Conservation (phyloP, 805 yeast genomes). For the Kodamaea sagamina region DNA sequence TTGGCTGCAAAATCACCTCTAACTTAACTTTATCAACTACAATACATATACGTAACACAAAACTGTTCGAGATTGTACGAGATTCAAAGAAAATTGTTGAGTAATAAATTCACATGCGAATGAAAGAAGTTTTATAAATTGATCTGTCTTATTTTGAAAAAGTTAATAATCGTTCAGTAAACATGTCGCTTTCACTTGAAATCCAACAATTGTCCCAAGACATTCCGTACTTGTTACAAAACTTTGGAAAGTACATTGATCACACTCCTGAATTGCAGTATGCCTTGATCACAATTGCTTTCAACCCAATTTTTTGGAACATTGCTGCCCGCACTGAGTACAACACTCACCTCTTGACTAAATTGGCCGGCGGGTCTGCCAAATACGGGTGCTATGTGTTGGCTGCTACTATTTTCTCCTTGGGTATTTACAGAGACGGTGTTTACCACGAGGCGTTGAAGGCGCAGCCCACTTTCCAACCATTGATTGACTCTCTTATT, state of each 20-base stretch:
- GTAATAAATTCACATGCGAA: too few relatives aligned
- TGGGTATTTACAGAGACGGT: slow-evolving; percentile 82
- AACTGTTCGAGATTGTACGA: too few relatives aligned
- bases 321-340: slow-evolving; percentile 86
- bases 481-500: slow-evolving; percentile 43
- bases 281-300: slow-evolving; percentile 69
- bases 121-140: not conserved
- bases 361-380: slow-evolving; percentile 63
- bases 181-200: slow-evolving; percentile 13
- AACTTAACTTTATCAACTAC: too few relatives aligned
- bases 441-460: slow-evolving; percentile 69
- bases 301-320: slow-evolving; percentile 97
- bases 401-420: slow-evolving; percentile 78
- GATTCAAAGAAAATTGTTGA: too few relatives aligned
- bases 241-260: slow-evolving; percentile 24
- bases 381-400: slow-evolving; percentile 76
- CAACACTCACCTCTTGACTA: slow-evolving; percentile 73
- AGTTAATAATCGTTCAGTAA: not conserved
- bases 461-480: slow-evolving; percentile 66
- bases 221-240: slow-evolving; percentile 20
- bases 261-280: slow-evolving; percentile 24
- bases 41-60: too few relatives aligned
- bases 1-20: too few relatives aligned
- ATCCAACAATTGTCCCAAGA: slow-evolving; percentile 16
- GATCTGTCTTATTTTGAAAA: not conserved